Evolutionary conservation across 495 filamentous ascomycete genomes (phyloP).

Genomic region (Darksidea phi): DNA sequence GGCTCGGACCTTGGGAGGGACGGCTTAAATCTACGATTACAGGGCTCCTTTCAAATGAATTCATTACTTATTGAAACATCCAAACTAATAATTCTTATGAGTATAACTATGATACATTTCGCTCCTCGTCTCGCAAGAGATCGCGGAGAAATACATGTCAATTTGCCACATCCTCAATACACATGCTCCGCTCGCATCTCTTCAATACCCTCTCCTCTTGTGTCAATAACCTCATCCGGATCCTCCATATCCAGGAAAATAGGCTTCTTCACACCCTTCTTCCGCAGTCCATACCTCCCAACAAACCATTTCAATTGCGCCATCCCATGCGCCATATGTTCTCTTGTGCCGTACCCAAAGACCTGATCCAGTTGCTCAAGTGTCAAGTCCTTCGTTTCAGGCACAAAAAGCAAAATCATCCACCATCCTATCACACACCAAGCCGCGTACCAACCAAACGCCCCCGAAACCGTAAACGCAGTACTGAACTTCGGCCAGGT

Average conservation of each 20-base stretch:
- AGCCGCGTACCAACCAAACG: conserved; percentile 58
- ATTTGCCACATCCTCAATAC: too few relatives aligned
- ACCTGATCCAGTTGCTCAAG: conserved; percentile 40
- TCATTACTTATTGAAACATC: too few relatives aligned
- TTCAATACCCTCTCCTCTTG: too few relatives aligned
- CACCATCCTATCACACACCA: conserved; percentile 45
- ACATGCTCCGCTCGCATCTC: too few relatives aligned
- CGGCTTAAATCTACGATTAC: too few relatives aligned
- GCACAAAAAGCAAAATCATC: conserved; percentile 30
- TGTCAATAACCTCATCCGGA: too few relatives aligned
- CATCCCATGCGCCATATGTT: conserved; percentile 25
- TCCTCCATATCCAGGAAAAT: not conserved
- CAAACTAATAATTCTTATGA: too few relatives aligned
- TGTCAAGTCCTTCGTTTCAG: conserved; percentile 33
- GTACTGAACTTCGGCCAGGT: conserved; percentile 61
- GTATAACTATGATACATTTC: too few relatives aligned
- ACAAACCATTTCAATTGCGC: conserved; percentile 24
- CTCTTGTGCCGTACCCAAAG: conserved; percentile 22
- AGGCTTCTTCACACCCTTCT: conserved; percentile 14
- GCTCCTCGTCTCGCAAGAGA: too few relatives aligned
- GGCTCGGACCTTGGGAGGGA: too few relatives aligned
- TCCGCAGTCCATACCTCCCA: conserved; percentile 25
- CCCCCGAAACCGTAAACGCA: conserved; percentile 57
- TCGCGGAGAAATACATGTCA: too few relatives aligned
- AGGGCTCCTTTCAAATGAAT: too few relatives aligned